Percentiles rank a stretch among this genome's conserved stretches.
Evolutionary conservation across 495 filamentous ascomycete genomes (phyloP).

Genomic region (Sabuloglossum arenarium): DNA sequence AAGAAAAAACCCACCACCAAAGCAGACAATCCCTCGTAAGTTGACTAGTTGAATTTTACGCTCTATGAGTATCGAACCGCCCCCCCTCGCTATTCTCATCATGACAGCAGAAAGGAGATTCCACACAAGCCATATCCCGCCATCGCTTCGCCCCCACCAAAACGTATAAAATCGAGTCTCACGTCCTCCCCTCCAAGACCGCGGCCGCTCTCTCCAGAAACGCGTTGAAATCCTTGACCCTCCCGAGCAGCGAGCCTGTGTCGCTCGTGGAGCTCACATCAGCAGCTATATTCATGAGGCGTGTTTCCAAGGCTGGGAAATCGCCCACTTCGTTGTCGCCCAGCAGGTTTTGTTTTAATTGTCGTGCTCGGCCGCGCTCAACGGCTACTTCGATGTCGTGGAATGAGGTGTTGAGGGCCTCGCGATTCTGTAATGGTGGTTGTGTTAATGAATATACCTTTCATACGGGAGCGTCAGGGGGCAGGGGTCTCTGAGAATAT

Average conservation of each 20-base stretch:
- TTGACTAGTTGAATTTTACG: too few relatives aligned
- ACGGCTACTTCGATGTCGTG: conserved; percentile 34
- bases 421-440: conserved; percentile 18
- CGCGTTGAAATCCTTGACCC: conserved; percentile 33
- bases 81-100: too few relatives aligned
- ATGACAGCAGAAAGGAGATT: too few relatives aligned
- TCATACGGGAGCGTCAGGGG: not conserved
- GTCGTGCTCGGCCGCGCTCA: not conserved
- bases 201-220: conserved; percentile 25
- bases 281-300: conserved; percentile 25
- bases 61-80: too few relatives aligned
- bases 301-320: conserved; percentile 25
- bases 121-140: too few relatives aligned
- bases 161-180: too few relatives aligned
- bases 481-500: not conserved
- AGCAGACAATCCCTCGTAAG: too few relatives aligned
- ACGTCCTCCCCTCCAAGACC: not conserved
- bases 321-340: conserved; percentile 20
- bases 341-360: conserved; percentile 18
- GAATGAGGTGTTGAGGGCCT: conserved; percentile 27
- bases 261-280: conserved; percentile 22
- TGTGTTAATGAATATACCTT: not conserved
- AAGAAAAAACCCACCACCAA: too few relatives aligned
- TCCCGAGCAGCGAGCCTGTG: conserved; percentile 26
- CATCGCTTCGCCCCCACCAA: too few relatives aligned